phyloP scores from a whole-genome alignment of 805 yeast species.

The Zygosaccharomyces bailii region DNA sequence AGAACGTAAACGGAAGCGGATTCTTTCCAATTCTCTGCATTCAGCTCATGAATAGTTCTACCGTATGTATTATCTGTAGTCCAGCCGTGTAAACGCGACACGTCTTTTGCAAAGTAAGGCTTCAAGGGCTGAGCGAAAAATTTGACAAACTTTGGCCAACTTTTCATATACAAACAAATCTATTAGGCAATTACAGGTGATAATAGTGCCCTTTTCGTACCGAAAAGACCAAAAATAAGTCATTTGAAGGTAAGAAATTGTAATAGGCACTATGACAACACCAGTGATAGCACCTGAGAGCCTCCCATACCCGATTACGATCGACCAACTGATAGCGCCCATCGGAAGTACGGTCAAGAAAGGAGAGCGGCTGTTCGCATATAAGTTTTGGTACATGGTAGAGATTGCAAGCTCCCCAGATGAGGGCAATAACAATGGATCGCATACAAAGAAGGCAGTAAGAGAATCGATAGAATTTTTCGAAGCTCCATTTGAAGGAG shows the following conservation, averaged over 20 bases:
- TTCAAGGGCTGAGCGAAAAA: conserved; percentile 30
- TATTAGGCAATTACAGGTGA: neutral
- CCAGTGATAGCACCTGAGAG: conserved; percentile 27
- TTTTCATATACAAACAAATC: neutral
- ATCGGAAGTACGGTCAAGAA: conserved; percentile 36
- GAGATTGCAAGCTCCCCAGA: conserved; percentile 33
- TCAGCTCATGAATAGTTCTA: neutral
- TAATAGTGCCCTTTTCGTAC: neutral
- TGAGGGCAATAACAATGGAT: conserved; percentile 19
- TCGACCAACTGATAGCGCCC: conserved; percentile 34
- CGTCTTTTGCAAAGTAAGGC: conserved; percentile 17
- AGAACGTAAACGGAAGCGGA: neutral
- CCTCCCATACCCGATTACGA: conserved; percentile 41
- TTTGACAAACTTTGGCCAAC: conserved; percentile 26
- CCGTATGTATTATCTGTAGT: conserved; percentile 2
- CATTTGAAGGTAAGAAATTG: neutral
- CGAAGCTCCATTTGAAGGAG: conserved; percentile 82
- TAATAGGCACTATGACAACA: conserved; percentile 21
- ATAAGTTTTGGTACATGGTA: conserved; percentile 46
- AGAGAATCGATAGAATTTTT: conserved; percentile 66
- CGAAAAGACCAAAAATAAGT: conserved; percentile 6
- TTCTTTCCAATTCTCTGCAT: neutral
- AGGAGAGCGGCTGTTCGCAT: conserved; percentile 39
- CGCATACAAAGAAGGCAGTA: conserved; percentile 39
- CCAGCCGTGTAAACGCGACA: conserved; percentile 2